phyloP scores from a whole-genome alignment of 2,329 filamentous ascomycete species.

The Fusarium tupiense region DNA sequence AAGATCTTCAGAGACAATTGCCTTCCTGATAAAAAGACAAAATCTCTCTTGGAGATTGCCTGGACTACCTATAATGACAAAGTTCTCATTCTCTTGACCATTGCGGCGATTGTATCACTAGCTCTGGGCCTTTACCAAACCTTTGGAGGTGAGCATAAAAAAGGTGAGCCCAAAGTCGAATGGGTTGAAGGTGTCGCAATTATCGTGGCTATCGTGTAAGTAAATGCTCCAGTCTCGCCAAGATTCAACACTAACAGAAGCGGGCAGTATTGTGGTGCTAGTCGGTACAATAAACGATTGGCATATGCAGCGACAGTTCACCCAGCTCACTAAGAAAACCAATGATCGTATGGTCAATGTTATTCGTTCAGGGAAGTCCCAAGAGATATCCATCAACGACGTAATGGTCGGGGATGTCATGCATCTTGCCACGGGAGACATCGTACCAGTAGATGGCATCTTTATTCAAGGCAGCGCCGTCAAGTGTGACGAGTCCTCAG shows the following conservation, averaged over 20 bases:
- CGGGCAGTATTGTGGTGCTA: constrained; percentile 63
- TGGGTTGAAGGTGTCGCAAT: constrained; percentile 77
- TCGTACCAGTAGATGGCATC: constrained; percentile 76
- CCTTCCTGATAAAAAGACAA: constrained; percentile 71
- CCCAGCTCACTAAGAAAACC: constrained; percentile 69
- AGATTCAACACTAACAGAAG: constrained; percentile 8
- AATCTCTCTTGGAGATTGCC: constrained; percentile 67
- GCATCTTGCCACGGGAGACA: constrained; percentile 74
- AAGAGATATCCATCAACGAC: constrained; percentile 72
- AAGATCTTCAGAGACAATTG: constrained; percentile 67
- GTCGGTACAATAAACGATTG: constrained; percentile 73
- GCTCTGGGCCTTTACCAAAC: constrained; percentile 77
- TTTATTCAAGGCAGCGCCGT: constrained; percentile 65
- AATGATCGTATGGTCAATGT: constrained; percentile 73
- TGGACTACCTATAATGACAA: constrained; percentile 81
- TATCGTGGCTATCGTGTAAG: constrained; percentile 66
- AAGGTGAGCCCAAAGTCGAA: constrained; percentile 64
- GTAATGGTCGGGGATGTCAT: constrained; percentile 76
- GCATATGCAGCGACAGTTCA: constrained; percentile 74
- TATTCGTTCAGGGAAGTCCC: constrained; percentile 71
- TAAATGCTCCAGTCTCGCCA: constrained; percentile 48
- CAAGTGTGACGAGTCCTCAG: constrained; percentile 77
- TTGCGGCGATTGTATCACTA: constrained; percentile 74
- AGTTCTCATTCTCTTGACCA: constrained; percentile 74
- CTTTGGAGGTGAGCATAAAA: constrained; percentile 59